Evolutionary conservation across 176 grass and related monocot species (phyloP), one percentile per base, ranked within the genome.

Genomic region (Carex littledalei): DNA sequence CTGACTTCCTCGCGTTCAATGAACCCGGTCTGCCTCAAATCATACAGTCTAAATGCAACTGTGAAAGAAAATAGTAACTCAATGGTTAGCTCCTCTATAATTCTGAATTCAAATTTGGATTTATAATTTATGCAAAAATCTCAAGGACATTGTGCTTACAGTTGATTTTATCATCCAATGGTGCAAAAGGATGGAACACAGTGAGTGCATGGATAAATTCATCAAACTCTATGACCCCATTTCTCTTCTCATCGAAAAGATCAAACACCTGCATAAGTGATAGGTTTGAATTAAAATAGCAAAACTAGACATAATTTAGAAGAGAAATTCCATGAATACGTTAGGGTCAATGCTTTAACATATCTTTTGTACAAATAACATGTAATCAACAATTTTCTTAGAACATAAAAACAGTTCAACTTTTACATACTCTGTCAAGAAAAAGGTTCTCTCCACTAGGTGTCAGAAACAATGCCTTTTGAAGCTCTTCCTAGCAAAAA

Each of bases 11-110:
- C 91, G 24, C 91, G 94, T 64, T 97, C 94, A 65, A 97, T 97
- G 58, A 88, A 97, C 18, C 94, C 94, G 0, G 91, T 93, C 86
- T 91, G 94, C 35, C 91, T 89, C 81, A 93, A 88, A 91, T 97
- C 94, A 93, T 97, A 91, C 57, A 97, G 69, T 84, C 59, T 97
- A 86, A 97, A 97, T 84, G 91, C 94, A 93, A 97, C 94, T 97
- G 88, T 74, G 83, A 86, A 86, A 74, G 37, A 21, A 88, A 88
- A 75, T 6, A 81, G 87, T n/a, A 84, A 52, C 5, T 3, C 41
- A 50, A 29, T 77, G 77, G 13, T 78, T 52, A 74, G 35, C 41
- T 6, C 3, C 14, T 52, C 6, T 78, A 76, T 16, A 55, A 34
- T 78, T 52, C 15, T 56, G 68, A 15, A 56, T 56, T 78, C 11